Percentiles rank a stretch among this genome's conserved stretches.
Conservation (phyloP, 352 stramenopile genomes). For the Phytophthora ramorum region DNA sequence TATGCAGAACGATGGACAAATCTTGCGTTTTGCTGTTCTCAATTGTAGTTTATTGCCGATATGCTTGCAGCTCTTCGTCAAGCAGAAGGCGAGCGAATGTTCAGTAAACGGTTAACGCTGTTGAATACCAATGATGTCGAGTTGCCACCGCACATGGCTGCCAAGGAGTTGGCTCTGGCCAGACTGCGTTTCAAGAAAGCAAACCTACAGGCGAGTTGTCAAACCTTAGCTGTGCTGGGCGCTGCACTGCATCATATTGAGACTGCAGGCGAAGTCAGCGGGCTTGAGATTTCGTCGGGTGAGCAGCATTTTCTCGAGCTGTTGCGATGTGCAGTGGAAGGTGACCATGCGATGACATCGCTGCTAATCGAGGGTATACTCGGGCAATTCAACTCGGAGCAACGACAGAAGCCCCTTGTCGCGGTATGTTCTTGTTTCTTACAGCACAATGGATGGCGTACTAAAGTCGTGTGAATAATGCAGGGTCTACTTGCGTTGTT, state of each 20-base stretch:
- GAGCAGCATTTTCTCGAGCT: slow-evolving; percentile 77
- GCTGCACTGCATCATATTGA: slow-evolving; percentile 59
- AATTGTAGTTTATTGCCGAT: background rate
- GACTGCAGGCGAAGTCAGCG: slow-evolving; percentile 45
- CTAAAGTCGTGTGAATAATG: background rate
- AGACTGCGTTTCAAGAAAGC: slow-evolving; percentile 66
- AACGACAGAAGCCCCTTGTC: slow-evolving; percentile 55
- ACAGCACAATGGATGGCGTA: background rate
- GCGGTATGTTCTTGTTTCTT: slow-evolving; percentile 29
- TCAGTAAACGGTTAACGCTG: slow-evolving; percentile 57
- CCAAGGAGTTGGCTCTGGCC: slow-evolving; percentile 66
- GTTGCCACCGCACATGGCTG: slow-evolving; percentile 59
- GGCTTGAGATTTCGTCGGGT: slow-evolving; percentile 51
- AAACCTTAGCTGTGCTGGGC: slow-evolving; percentile 62
- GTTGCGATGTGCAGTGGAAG: slow-evolving; percentile 72
- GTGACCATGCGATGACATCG: slow-evolving; percentile 67
- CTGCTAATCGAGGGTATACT: slow-evolving; percentile 62
- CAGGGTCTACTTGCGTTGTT: slow-evolving; percentile 51
- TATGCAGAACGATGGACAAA: slow-evolving; percentile 1
- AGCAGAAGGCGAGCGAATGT: slow-evolving; percentile 72
- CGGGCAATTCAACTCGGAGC: slow-evolving; percentile 37
- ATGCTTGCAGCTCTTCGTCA: slow-evolving; percentile 55
- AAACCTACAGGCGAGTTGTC: slow-evolving; percentile 63
- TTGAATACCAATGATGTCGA: slow-evolving; percentile 59
- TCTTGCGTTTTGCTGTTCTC: slow-evolving; percentile 21